Base-by-base conservation (phyloP, 1,284 basidiomycete species). In the Exobasidium cylindrosporum region DNA sequence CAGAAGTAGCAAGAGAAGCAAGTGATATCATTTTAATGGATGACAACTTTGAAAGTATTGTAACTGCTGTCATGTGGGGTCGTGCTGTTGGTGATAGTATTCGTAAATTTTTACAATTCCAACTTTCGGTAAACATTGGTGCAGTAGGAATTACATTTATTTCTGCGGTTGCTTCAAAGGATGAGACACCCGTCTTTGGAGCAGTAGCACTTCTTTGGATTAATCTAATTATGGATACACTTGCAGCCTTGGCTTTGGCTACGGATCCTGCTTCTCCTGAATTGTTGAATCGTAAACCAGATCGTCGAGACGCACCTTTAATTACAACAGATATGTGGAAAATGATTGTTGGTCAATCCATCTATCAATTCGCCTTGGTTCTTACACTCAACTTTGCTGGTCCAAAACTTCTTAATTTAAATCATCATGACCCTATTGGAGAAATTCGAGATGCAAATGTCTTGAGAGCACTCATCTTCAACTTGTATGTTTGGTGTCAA, bases 51-150 rank as follows among this genome's bases (percentile, higher is more conserved):
- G 84, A 73, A 7, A 93, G 91, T 17, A 95, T 98, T 78, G 92
- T 97, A 69, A 89, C 92, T 74, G 95, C 94, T 60, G 94, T 98
- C 76, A 94, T 96, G 85, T 98, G 95, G 95, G 95, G 95, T 50
- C 91, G 95, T 62, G 95, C 92, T 79, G 94, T 98, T 67, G 97
- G 97, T 81, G 95, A 98, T 79, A 87, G 93, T 0, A 95, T 97
- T 65, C 88, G 90, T 80, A 97, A 97, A 83, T 98, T 97, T 83
- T 80, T 98, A 66, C 95, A 97, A 83, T 97, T 97, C 86, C 96
- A 98, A 83, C 86, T 98, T 68, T 92, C 91, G 7, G 91, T 91
- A 76, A 98, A 97, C 84, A 87, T 97, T 66, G 94, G 92, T 4
- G 95, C 95, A 52, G 94, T 97, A 62, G 81, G 95, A 64, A 89